phyloP scores from a whole-genome alignment of 306 rosid species.

The Dryas drummondii region DNA sequence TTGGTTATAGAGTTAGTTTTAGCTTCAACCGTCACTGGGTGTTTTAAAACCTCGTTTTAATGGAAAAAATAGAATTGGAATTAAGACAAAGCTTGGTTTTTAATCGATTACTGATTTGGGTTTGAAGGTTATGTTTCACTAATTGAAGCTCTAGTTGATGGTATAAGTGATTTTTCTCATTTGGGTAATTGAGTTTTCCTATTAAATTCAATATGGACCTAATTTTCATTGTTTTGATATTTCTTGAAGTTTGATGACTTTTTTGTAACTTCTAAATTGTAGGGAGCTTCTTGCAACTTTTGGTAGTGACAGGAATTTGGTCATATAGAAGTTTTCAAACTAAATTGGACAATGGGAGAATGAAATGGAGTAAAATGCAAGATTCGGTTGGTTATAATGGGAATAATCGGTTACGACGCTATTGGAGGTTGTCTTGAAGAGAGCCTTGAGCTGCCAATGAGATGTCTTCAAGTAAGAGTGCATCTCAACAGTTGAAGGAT shows the following conservation, averaged over 20 bases:
- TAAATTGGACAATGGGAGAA: slow-evolving; percentile 14
- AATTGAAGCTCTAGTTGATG: background rate
- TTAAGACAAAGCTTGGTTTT: background rate
- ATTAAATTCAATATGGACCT: background rate
- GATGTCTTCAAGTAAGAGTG: slow-evolving; percentile 44
- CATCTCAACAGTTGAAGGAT: slow-evolving; percentile 29
- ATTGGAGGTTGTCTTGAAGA: slow-evolving; percentile 24
- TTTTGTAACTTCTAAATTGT: background rate
- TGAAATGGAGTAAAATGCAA: slow-evolving; percentile 37
- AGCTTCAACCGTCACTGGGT: background rate
- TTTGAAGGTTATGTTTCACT: background rate
- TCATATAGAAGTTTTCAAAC: background rate
- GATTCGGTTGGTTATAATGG: slow-evolving; percentile 26
- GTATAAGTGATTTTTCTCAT: background rate
- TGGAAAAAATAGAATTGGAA: background rate
- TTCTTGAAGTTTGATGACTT: background rate
- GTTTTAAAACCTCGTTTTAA: background rate
- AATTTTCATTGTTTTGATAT: background rate
- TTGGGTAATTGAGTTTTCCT: background rate
- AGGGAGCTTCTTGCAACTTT: slow-evolving; percentile 7
- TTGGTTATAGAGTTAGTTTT: background rate
- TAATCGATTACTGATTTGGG: background rate
- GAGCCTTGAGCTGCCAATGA: slow-evolving; percentile 28
- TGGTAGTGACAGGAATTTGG: background rate
- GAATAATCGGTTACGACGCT: slow-evolving; percentile 11